Evolutionary conservation across 495 filamentous ascomycete species (phyloP).

Genomic region (Alectoria sarmentosa): DNA sequence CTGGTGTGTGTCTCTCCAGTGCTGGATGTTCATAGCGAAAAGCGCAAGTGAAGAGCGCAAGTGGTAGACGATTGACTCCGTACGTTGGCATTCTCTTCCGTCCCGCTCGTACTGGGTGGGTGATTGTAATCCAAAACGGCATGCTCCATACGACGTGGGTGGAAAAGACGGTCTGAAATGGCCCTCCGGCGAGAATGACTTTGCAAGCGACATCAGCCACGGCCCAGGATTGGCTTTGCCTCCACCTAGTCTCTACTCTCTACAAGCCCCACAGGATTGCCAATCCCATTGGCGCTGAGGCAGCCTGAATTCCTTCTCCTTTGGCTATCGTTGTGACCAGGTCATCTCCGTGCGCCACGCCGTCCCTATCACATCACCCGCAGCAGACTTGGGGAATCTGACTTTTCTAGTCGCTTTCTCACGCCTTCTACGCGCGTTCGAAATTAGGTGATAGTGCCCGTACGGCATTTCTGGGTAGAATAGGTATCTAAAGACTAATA

Average conservation of each 20-base stretch:
- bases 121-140: not conserved
- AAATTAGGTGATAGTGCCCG: not conserved
- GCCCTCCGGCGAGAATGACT: not conserved
- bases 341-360: conserved; percentile 12
- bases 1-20: not conserved
- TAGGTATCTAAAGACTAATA: not conserved
- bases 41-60: not conserved
- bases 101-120: not conserved
- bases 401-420: conserved; percentile 5
- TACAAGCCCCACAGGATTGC: not conserved
- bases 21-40: not conserved
- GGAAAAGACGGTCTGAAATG: not conserved
- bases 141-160: not conserved
- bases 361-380: conserved; percentile 15
- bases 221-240: not conserved
- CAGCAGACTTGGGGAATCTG: conserved; percentile 7
- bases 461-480: not conserved
- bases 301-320: not conserved
- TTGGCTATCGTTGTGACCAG: conserved; percentile 6
- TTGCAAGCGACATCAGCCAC: not conserved
- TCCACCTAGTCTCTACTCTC: not conserved
- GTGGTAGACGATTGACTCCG: not conserved
- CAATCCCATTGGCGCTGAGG: not conserved
- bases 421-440: conserved; percentile 5
- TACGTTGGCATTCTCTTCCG: not conserved